phyloP scores from a whole-genome alignment of 495 filamentous ascomycete species.

The Terfezia claveryi region DNA sequence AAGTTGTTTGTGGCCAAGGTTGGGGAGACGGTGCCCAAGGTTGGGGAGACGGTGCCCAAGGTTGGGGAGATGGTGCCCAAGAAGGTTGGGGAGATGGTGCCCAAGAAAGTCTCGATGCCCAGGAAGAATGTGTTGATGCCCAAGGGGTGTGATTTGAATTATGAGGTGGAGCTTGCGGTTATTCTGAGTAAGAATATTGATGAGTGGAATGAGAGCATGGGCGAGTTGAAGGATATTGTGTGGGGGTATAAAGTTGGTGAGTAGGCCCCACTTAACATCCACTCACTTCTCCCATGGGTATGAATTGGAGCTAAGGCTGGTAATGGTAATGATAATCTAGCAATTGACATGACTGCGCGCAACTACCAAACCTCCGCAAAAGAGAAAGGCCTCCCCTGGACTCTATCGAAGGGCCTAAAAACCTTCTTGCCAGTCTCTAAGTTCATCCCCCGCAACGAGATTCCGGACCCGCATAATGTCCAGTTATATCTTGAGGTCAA shows the following conservation, averaged over 20 bases:
- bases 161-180: slow-evolving; percentile 83
- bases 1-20: too few relatives aligned
- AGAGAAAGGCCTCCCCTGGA: slow-evolving; percentile 91
- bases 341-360: slow-evolving; percentile 29
- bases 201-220: slow-evolving; percentile 42
- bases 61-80: too few relatives aligned
- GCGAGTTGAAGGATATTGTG: slow-evolving; percentile 36
- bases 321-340: not conserved
- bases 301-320: not conserved
- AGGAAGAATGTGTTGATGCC: slow-evolving; percentile 70
- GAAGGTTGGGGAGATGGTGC: too few relatives aligned
- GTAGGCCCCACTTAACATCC: not conserved
- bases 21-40: too few relatives aligned
- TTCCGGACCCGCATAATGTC: slow-evolving; percentile 71
- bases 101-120: too few relatives aligned
- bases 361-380: slow-evolving; percentile 71
- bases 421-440: slow-evolving; percentile 76
- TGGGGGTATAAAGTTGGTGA: slow-evolving; percentile 25
- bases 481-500: slow-evolving; percentile 71
- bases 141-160: slow-evolving; percentile 62
- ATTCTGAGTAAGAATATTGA: slow-evolving; percentile 59
- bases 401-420: slow-evolving; percentile 88
- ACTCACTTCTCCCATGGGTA: not conserved
- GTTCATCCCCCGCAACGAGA: slow-evolving; percentile 49
- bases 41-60: too few relatives aligned